phyloP scores from a whole-genome alignment of 2,329 filamentous ascomycete species.

The Trichoderma citrinoviride region DNA sequence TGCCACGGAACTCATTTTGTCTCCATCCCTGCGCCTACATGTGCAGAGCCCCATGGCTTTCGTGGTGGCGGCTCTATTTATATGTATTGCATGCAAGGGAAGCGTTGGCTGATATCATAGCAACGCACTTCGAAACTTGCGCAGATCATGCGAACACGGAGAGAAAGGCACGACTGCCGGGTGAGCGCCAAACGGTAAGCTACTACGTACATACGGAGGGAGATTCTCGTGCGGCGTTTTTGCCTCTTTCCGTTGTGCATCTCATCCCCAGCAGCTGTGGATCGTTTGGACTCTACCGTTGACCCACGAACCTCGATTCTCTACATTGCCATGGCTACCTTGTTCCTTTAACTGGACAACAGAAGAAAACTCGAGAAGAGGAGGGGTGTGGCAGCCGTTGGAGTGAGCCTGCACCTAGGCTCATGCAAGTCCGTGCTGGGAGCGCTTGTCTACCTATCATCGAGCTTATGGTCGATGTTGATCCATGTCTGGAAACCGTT shows the following conservation, averaged over 20 bases:
- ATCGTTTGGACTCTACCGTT: background rate
- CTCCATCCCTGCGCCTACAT: background rate
- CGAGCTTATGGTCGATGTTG: background rate
- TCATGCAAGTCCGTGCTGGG: background rate
- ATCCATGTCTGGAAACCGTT: background rate
- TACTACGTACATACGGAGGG: background rate
- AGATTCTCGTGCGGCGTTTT: background rate
- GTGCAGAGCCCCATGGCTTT: background rate
- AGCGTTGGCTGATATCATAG: conserved; percentile 9
- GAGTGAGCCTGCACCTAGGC: background rate
- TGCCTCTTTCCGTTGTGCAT: background rate
- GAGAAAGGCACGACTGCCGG: background rate
- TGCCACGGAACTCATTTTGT: conserved; percentile 11
- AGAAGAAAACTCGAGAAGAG: background rate
- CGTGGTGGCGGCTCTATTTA: background rate
- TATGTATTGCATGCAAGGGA: background rate
- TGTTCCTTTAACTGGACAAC: background rate
- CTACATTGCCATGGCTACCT: background rate
- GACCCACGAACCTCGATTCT: background rate
- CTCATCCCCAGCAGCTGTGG: background rate
- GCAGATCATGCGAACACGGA: background rate
- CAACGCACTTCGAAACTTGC: background rate
- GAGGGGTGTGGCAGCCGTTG: background rate
- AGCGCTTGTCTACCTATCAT: background rate
- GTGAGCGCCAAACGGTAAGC: background rate